phyloP scores from a whole-genome alignment of 305 asterid genomes.

The Solanum hybrid region DNA sequence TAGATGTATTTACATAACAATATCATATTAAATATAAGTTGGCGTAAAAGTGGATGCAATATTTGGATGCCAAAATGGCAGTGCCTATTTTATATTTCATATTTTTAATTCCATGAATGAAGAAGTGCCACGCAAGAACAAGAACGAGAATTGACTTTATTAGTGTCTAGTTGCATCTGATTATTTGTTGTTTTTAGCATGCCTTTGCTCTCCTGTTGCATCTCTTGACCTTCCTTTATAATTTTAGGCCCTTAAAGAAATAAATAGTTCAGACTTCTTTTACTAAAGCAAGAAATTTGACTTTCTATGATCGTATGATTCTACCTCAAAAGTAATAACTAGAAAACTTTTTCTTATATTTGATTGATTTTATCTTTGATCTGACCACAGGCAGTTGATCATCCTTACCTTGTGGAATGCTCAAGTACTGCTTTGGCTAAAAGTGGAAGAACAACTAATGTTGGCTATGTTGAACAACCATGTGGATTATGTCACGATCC shows the following conservation, averaged over 20 bases:
- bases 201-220: too few species aligned
- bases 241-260: not conserved
- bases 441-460: not conserved
- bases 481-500: conserved; percentile 60
- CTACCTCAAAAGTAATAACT: too few species aligned
- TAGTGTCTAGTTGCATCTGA: not conserved
- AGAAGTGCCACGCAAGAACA: not conserved
- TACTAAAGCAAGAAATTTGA: not conserved
- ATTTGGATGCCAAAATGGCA: not conserved
- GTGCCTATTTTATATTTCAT: not conserved
- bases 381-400: conserved; percentile 59
- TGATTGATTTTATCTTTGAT: not conserved
- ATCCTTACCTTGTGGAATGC: conserved; percentile 25
- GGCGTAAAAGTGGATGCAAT: not conserved
- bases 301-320: too few species aligned
- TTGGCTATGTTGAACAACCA: conserved; percentile 25
- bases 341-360: too few species aligned
- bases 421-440: conserved; percentile 47
- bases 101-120: not conserved
- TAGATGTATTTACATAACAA: too few species aligned
- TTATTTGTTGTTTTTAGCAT: too few species aligned
- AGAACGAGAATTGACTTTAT: not conserved
- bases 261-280: not conserved
- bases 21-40: not conserved
- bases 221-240: too few species aligned